Evolutionary conservation across 202 grass and related monocot genomes (phyloP), one percentile per base, ranked within the genome.

Genomic region (Panicum virgatum): DNA sequence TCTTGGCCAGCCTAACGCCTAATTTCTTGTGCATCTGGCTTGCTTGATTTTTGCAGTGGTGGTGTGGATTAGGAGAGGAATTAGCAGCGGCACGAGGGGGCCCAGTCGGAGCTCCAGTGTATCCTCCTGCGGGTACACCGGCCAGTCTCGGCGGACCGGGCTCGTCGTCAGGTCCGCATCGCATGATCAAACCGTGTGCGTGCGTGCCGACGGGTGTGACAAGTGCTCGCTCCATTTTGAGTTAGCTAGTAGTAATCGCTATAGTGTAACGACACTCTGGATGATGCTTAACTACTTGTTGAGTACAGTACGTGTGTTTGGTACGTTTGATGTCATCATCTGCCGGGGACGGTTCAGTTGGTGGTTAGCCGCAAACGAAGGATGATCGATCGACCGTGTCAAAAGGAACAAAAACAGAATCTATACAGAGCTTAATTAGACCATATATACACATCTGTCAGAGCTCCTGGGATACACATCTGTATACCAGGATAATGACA

Each of bases 21-120:
- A 66, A 43, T 51, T 20, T 40, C 39, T 51, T 60, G 60, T 80
- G 82, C 32, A 60, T 75, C 42, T n/a, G 73, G 36, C 27, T 38
- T 44, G 36, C 27, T 38, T 44, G 12, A 46, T n/a, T 46, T 12
- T 53, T 53, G 82, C 56, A 85, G 76, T 7, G 64, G 76, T 7
- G 64, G 37, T 57, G 54, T 22, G 32, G 83, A 61, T 82, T 67
- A 83, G 83, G 46, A 72, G 68, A 75, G 66, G 67, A 67, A 73
- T 84, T 92, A 86, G 72, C 80, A 42, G 81, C 12, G 84, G 72
- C 84, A 46, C 78, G 81, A 73, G 54, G 66, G 69, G 39, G 84
- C 64, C 68, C 60, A 7, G 51, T 25, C 22, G 22, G 54, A 57
- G 54, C 54, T 57, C 54, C 54, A 12, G 54, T n/a, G n/a, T n/a